Evolutionary conservation across 257 asterid species (phyloP), one percentile per base, ranked within the genome.

Genomic region (Orobanche coerulescens): DNA sequence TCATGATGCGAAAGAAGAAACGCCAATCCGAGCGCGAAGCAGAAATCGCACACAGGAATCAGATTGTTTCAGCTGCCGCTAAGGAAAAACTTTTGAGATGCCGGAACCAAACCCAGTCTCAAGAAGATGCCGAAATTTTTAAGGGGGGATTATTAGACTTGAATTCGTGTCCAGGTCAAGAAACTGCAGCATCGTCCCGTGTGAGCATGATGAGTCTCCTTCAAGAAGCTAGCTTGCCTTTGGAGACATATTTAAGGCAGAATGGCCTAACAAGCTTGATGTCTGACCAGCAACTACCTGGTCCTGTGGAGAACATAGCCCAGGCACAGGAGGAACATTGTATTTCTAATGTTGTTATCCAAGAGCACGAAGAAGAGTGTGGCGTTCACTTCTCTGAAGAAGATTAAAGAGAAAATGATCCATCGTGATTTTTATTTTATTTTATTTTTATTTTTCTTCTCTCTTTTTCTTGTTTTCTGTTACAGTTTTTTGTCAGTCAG

Each of bases 1-100:
- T 92, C 62, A 92, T 92, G 96, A 92, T 92, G 98, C 88, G 98
- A 61, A 92, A 89, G 68, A 86, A 88, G 82, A 88, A 92, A 68
- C 95, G 96, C 5, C 98, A 91, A 66, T 83, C 89, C 4, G 96
- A 91, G 53, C 94, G 90, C 36, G 98, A 91, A 69, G 95, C 95
- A 0, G 98, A 88, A 75, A 78, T 82, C 39, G 88, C 86, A 1
- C 88, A 79, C 59, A 82, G 80, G 84, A 83, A 67, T 71, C 84
- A 78, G 43, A 56, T 74, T 75, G 18, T 68, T 70, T 49, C 18
- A 4, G 12, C 57, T 12, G 57, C 19, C 23, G 76, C 79, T 20
- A 82, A 79, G 76, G 87, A 80, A 64, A 36, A 53, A 24, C 58
- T 61, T 62, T 36, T 55, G 9, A 66, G 65, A 71, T 49, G 70